Percentiles rank a stretch among this genome's conserved stretches.
Conservation (phyloP, 2,329 filamentous ascomycete genomes). For the Neofusicoccum cordaticola region DNA sequence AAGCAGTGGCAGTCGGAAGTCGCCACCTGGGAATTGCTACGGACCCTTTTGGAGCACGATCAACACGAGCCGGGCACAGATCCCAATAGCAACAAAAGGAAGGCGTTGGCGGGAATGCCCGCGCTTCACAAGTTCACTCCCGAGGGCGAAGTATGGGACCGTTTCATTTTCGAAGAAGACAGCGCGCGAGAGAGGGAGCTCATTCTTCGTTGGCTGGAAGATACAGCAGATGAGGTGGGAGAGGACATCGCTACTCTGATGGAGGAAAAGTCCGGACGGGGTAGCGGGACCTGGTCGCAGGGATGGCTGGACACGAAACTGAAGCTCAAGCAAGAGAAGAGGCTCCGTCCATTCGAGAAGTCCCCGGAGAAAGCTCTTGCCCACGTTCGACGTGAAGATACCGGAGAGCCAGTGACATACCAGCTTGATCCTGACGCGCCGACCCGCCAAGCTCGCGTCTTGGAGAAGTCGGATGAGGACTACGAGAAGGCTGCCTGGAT, state of each 20-base stretch:
- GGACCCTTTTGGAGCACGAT: conserved; percentile 70
- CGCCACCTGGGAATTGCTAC: conserved; percentile 86
- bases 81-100: conserved; percentile 30
- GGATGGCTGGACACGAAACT: conserved; percentile 92
- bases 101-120: conserved; percentile 25
- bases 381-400: conserved; percentile 34
- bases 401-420: conserved; percentile 67
- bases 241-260: conserved; percentile 74
- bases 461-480: conserved; percentile 80
- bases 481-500: conserved; percentile 91
- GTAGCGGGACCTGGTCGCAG: conserved; percentile 73
- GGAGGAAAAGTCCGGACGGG: conserved; percentile 69
- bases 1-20: conserved; percentile 75
- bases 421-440: conserved; percentile 89
- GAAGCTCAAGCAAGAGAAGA: conserved; percentile 86
- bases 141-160: conserved; percentile 64
- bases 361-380: conserved; percentile 49
- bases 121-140: conserved; percentile 52
- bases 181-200: conserved; percentile 74
- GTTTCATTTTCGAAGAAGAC: conserved; percentile 71
- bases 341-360: conserved; percentile 60
- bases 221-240: conserved; percentile 64
- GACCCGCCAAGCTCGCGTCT: conserved; percentile 70
- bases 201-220: conserved; percentile 83
- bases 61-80: conserved; percentile 40